Conservation (phyloP, 768 basidiomycete genomes). For the Macrolepiota albuminosa region DNA sequence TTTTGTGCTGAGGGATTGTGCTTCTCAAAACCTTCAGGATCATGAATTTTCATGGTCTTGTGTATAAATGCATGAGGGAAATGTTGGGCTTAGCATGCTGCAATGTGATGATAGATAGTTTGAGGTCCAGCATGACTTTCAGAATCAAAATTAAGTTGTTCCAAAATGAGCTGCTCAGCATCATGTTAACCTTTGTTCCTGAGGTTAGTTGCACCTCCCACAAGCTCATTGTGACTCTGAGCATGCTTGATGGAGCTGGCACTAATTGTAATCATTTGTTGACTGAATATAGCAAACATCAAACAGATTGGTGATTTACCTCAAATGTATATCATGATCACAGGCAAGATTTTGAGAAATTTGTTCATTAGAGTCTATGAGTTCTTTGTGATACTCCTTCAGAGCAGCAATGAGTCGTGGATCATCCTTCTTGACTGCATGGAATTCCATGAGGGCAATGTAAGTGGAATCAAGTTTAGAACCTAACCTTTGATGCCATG, state of each 20-base stretch:
- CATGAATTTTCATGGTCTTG: too few relatives aligned
- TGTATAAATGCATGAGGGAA: not conserved
- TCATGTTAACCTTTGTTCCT: not conserved
- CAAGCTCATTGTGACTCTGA: not conserved
- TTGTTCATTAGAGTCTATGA: not conserved
- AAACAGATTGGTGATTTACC: not conserved
- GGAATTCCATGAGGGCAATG: not conserved
- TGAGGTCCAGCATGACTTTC: not conserved
- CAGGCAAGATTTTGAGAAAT: not conserved
- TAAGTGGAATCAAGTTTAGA: not conserved
- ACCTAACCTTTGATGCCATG: not conserved
- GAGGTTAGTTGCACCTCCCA: not conserved
- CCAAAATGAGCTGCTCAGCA: not conserved
- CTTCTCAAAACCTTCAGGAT: not conserved
- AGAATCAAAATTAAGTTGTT: not conserved
- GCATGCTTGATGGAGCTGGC: not conserved
- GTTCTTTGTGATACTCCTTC: slow-evolving; percentile 16
- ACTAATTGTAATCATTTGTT: not conserved
- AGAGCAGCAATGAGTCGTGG: not conserved
- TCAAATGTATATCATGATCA: not conserved
- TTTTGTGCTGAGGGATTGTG: not conserved
- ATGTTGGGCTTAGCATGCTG: not conserved
- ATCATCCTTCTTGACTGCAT: not conserved
- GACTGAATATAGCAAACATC: too few relatives aligned
- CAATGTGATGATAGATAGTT: not conserved